Evolutionary conservation across 768 basidiomycete species (phyloP), one percentile per base, ranked within the genome.

Genomic region (Suillus lakei): DNA sequence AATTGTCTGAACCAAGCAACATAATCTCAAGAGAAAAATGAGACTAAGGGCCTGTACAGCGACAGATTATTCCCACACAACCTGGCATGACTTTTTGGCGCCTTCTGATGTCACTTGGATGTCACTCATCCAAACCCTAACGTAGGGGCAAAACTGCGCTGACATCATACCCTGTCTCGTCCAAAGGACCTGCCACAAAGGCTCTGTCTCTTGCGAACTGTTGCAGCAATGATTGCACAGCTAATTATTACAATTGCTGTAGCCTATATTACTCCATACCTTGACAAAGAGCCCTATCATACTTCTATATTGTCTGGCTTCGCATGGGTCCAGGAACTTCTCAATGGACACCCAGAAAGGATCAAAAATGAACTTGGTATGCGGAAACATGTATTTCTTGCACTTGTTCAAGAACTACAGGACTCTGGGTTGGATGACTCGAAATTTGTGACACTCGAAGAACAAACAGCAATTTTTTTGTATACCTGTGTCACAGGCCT

Each of bases 391-490:
- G 74, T 79, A 9, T 81, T 80, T 62, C 30, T 56, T 1, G 63
- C 68, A 34, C 74, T 81, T 16, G 69, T 68, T 4, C n/a, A 59
- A 18, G 73, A 73, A 55, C 71, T 79, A 0, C 64, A 68, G 46
- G 28, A 59, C 13, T 56, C 61, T 66, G 72, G 73, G 1, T 66
- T 77, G 2, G 4, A 38, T 1, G 46, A 70, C 36, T 76, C 73
- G 1, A 66, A 62, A 38, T 67, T 71, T 69, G 68, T 81, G 13
- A 62, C 69, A 0, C 60, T 70, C 6, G 76, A 80, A 38, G 80
- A 83, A 60, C 77, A 81, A 62, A 54, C 80, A 23, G 78, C 79
- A 2, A 79, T 81, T 30, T 82, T 82, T 63, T 73, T 82, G 28
- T 65, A 70, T 13, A 67, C 76, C 58, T 69, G 71, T 16, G 67